phyloP scores from a whole-genome alignment of 2,329 filamentous ascomycete genomes.

The Fusarium secorum region DNA sequence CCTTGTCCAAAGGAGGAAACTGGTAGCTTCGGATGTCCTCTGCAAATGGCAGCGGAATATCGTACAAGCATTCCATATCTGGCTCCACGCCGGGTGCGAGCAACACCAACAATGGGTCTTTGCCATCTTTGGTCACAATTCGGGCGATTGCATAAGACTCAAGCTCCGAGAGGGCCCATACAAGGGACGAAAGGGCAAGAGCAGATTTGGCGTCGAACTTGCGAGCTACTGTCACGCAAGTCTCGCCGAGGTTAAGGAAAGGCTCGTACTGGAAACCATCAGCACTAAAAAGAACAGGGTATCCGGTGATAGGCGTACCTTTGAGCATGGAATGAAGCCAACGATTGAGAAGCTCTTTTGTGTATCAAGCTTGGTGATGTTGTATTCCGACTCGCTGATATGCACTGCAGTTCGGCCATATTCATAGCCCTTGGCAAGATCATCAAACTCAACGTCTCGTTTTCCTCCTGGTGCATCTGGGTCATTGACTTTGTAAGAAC shows the following conservation, averaged over 20 bases:
- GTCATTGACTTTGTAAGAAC: conserved; percentile 83
- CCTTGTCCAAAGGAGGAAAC: conserved; percentile 87
- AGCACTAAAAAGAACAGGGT: not conserved
- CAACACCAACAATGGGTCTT: conserved; percentile 78
- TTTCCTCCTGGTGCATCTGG: conserved; percentile 78
- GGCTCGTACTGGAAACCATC: conserved; percentile 70
- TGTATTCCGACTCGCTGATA: conserved; percentile 85
- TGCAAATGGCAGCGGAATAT: conserved; percentile 89
- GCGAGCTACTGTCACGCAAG: conserved; percentile 78
- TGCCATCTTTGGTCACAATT: conserved; percentile 83
- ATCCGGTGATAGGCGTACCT: conserved; percentile 55
- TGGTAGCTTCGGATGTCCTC: conserved; percentile 92
- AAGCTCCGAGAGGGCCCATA: conserved; percentile 85
- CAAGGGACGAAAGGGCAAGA: conserved; percentile 85
- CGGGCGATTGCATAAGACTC: conserved; percentile 88
- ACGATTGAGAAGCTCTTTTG: conserved; percentile 78
- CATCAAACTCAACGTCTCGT: conserved; percentile 79
- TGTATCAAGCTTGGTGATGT: conserved; percentile 88
- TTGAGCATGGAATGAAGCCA: conserved; percentile 80
- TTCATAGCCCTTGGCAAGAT: conserved; percentile 90
- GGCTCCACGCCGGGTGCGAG: conserved; percentile 81
- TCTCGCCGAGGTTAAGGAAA: conserved; percentile 84
- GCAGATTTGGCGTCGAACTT: conserved; percentile 82
- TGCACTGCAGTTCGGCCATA: conserved; percentile 93
- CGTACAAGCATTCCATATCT: conserved; percentile 85